Evolutionary conservation across 345 rosid species (phyloP).

Genomic region (Euphorbia pulcherrima): DNA sequence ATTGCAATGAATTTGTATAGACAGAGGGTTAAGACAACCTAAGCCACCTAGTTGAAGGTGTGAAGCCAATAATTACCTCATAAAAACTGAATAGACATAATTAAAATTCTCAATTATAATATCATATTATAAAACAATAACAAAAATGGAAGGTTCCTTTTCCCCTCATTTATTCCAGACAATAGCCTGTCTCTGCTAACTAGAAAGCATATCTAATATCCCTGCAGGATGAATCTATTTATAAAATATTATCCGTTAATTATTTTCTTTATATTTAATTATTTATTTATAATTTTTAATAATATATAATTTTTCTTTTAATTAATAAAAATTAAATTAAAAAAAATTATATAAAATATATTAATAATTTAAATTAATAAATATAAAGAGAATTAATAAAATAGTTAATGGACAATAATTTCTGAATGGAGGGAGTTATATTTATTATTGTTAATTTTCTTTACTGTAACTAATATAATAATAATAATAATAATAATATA

Average conservation of each 20-base stretch:
- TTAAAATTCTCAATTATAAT: not conserved
- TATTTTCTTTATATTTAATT: not conserved
- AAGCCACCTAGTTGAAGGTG: conserved; percentile 4
- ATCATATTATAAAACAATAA: not conserved
- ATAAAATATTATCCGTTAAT: no score
- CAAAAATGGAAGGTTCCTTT: conserved; percentile 12
- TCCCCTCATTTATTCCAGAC: conserved; percentile 7
- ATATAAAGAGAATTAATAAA: no score
- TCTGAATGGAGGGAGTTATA: no score
- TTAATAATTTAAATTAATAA: no score
- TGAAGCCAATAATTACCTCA: not conserved
- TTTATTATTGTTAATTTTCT: not conserved
- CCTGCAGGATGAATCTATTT: no score
- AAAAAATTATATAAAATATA: no score
- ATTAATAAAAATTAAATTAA: no score
- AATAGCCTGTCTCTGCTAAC: not conserved
- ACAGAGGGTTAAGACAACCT: conserved; percentile 8
- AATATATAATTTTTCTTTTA: no score
- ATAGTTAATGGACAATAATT: no score
- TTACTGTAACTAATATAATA: conserved; percentile 6
- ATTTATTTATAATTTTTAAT: no score
- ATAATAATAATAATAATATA: conserved; percentile 9
- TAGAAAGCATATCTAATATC: not conserved
- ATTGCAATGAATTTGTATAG: not conserved
- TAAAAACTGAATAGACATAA: not conserved